Conservation (phyloP, 768 basidiomycete species). For the Lentinula sp. region DNA sequence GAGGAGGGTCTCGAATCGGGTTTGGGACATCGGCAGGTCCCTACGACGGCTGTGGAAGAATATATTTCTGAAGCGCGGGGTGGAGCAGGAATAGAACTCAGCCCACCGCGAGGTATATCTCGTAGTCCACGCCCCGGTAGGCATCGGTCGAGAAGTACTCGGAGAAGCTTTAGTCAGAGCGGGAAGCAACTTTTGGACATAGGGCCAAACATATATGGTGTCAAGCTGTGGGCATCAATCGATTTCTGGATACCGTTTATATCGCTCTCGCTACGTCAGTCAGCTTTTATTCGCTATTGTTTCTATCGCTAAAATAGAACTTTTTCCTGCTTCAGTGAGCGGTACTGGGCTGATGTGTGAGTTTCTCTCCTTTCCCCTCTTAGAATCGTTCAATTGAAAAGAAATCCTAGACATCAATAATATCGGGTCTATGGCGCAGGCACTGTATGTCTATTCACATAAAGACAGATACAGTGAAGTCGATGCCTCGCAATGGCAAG, state of each 20-base stretch:
- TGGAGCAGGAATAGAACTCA: constrained; percentile 2
- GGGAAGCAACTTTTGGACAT: constrained; percentile 17
- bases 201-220: constrained; percentile 49
- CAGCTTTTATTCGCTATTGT: background rate
- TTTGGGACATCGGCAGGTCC: constrained; percentile 4
- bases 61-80: constrained; percentile 2
- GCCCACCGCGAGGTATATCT: background rate
- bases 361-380: constrained; percentile 21
- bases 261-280: constrained; percentile 55
- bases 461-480: constrained; percentile 54
- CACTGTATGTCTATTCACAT: constrained; percentile 55
- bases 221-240: constrained; percentile 36
- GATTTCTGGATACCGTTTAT: constrained; percentile 65
- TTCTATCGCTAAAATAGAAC: background rate
- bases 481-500: constrained; percentile 70
- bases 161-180: constrained; percentile 17
- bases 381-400: background rate
- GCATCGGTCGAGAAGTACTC: constrained; percentile 6
- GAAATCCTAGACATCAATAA: constrained; percentile 68
- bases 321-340: constrained; percentile 39
- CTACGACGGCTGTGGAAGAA: constrained; percentile 4
- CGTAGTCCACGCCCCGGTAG: background rate
- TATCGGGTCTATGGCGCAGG: constrained; percentile 74
- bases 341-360: constrained; percentile 81
- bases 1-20: background rate